Conservation (phyloP, 108 stramenopile genomes). For the Skeletonema costatum region DNA sequence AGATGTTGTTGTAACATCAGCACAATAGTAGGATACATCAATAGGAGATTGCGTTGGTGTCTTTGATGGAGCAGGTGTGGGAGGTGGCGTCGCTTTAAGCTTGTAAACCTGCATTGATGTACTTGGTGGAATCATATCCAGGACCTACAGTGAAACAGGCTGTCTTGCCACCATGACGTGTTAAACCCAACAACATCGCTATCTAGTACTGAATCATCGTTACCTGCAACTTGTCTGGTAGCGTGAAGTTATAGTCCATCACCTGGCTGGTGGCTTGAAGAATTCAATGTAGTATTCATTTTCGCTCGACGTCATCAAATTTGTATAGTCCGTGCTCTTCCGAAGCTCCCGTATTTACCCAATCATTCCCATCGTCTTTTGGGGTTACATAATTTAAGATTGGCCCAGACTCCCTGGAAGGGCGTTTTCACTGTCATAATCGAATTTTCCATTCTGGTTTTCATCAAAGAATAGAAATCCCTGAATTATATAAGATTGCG, state of each 20-base stretch:
- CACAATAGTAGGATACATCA: background rate
- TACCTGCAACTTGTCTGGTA: slow-evolving; percentile 5
- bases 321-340: slow-evolving; percentile 26
- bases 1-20: slow-evolving; percentile 10
- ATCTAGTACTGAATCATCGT: slow-evolving; percentile 4
- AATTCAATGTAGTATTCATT: slow-evolving; percentile 40
- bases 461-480: slow-evolving; percentile 29
- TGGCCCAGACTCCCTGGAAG: slow-evolving; percentile 17
- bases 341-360: background rate
- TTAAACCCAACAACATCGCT: slow-evolving; percentile 17
- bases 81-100: background rate
- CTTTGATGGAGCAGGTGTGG: slow-evolving; percentile 3
- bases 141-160: slow-evolving; percentile 15
- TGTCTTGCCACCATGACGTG: background rate
- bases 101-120: slow-evolving; percentile 41
- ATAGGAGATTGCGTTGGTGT: background rate
- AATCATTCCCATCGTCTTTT: slow-evolving; percentile 1
- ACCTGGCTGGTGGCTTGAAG: slow-evolving; percentile 15
- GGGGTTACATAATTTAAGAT: slow-evolving; percentile 7
- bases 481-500: background rate
- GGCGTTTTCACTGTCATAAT: slow-evolving; percentile 4
- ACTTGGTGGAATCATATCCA: slow-evolving; percentile 1
- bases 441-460: slow-evolving; percentile 32
- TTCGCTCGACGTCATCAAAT: slow-evolving; percentile 15
- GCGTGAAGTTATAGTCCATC: slow-evolving; percentile 22